Conservation (phyloP, 768 basidiomycete genomes). For the Rhodotorula diobovata region DNA sequence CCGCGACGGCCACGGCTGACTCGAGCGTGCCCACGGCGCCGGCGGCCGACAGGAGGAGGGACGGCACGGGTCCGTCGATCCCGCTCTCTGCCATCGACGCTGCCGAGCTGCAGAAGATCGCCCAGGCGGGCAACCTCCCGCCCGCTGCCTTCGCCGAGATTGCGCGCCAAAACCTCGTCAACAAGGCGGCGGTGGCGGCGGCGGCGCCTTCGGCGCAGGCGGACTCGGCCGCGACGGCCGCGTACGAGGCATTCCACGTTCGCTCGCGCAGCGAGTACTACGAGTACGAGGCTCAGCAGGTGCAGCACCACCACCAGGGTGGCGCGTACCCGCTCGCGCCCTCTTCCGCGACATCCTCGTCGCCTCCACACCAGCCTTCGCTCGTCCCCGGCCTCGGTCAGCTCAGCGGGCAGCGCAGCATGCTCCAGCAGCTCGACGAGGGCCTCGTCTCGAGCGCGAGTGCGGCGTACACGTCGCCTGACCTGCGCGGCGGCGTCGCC, state of each 20-base stretch:
- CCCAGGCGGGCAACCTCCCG: conserved; percentile 16
- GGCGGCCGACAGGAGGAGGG: background rate
- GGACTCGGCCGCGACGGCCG: conserved; percentile 27
- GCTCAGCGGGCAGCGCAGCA: background rate
- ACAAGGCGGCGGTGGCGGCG: background rate
- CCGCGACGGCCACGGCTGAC: background rate
- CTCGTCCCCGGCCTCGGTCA: background rate
- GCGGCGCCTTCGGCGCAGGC: background rate
- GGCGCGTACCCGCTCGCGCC: no score
- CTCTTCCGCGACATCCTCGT: background rate
- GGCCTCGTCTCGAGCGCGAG: background rate
- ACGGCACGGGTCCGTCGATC: conserved; percentile 6
- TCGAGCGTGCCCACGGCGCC: background rate
- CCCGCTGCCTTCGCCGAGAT: conserved; percentile 39
- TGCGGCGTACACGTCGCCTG: background rate
- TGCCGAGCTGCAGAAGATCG: conserved; percentile 22
- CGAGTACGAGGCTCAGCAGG: background rate
- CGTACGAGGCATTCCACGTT: conserved; percentile 78
- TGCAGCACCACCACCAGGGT: no score
- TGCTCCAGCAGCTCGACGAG: conserved; percentile 6
- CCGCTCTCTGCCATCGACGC: conserved; percentile 31
- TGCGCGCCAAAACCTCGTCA: conserved; percentile 22
- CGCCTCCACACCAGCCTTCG: background rate
- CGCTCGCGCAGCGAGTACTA: conserved; percentile 32
- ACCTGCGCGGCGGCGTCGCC: background rate